Conservation (phyloP, 306 rosid species). For the Coriaria nepalensis region DNA sequence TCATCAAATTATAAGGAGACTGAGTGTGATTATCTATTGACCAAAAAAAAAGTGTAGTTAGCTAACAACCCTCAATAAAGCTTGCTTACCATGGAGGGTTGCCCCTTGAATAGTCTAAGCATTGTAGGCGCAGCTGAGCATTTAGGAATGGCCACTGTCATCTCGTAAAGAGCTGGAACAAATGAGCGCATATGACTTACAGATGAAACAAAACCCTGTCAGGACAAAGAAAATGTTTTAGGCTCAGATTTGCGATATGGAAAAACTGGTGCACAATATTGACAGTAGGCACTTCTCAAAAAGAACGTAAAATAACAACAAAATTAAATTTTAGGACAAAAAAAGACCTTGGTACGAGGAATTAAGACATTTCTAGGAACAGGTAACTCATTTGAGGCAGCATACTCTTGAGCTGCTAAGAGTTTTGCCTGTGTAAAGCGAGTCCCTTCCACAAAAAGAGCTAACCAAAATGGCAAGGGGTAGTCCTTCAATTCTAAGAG, state of each 20-base stretch:
- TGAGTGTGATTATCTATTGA: no score
- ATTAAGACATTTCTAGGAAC: constrained; percentile 83
- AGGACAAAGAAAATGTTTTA: no score
- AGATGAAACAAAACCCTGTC: constrained; percentile 87
- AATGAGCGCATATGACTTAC: constrained; percentile 71
- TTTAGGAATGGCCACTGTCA: constrained; percentile 70
- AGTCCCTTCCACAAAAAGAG: constrained; percentile 93
- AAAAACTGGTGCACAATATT: no score
- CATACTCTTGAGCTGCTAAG: constrained; percentile 84
- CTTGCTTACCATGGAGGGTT: constrained; percentile 66
- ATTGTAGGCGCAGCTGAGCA: constrained; percentile 74
- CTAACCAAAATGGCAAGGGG: constrained; percentile 92
- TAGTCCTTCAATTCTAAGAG: constrained; percentile 56
- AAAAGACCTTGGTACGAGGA: constrained; percentile 82
- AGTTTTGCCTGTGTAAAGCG: constrained; percentile 87
- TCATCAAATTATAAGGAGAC: no score
- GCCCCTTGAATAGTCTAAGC: constrained; percentile 77
- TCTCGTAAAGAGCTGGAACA: constrained; percentile 77
- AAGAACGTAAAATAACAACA: background rate
- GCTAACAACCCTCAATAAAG: constrained; percentile 5
- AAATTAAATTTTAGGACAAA: background rate
- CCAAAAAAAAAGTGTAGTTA: no score
- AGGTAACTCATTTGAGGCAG: constrained; percentile 52
- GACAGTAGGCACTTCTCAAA: constrained; percentile 3
- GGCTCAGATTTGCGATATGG: no score